A percentile compares a stretch with the other conserved stretches of the same genome.
Conservation (phyloP, 352 stramenopile species). For the Globisporangium polare region DNA sequence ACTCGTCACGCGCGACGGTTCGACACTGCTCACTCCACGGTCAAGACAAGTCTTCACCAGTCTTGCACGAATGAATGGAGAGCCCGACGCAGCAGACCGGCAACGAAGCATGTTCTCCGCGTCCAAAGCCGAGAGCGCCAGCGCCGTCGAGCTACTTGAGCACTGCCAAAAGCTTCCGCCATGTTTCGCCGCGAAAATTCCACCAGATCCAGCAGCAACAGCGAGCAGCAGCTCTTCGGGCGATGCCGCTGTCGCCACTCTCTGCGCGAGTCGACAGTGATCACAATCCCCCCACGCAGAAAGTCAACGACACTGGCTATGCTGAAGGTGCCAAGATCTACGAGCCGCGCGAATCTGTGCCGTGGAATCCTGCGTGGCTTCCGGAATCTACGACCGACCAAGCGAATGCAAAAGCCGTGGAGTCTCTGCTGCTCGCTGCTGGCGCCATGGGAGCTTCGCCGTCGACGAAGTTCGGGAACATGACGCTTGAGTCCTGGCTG, state of each 20-base stretch:
- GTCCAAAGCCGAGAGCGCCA: conserved; percentile 2
- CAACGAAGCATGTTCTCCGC: not conserved
- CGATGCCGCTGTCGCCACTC: conserved; percentile 29
- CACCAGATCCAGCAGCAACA: conserved; percentile 39
- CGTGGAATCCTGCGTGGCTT: conserved; percentile 36
- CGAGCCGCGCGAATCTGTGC: conserved; percentile 11
- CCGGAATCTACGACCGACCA: not conserved
- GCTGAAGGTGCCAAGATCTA: not conserved
- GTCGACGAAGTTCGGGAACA: conserved; percentile 14
- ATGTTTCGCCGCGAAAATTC: conserved; percentile 46
- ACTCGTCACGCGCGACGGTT: not conserved
- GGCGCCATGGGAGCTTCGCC: conserved; percentile 1
- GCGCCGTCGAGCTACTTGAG: not conserved
- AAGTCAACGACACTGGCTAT: not conserved
- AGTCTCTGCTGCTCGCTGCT: conserved; percentile 5
- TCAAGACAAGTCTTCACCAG: not conserved
- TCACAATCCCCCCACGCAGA: not conserved
- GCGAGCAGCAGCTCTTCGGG: conserved; percentile 20
- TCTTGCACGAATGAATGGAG: not conserved
- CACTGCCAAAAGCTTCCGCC: conserved; percentile 14
- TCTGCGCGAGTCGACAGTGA: conserved; percentile 1
- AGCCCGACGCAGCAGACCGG: not conserved
- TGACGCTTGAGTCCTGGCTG: conserved; percentile 40
- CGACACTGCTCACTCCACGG: not conserved
- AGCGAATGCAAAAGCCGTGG: conserved; percentile 3